Evolutionary conservation across 768 basidiomycete genomes (phyloP).

Genomic region (Lentinula boryana): DNA sequence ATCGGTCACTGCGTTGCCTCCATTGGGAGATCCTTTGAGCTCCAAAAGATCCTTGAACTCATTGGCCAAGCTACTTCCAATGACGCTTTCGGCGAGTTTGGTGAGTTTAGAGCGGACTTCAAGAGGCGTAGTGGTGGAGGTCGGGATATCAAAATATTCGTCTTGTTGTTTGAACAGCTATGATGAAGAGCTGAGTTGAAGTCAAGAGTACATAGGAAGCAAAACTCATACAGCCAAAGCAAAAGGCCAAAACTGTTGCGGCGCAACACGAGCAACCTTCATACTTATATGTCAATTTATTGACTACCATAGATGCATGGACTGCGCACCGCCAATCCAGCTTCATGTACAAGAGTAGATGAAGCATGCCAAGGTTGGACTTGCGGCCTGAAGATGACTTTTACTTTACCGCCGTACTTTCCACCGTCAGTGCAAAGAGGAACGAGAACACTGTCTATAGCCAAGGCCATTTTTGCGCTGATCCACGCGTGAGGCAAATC

Average conservation of each 20-base stretch:
- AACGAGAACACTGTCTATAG: constrained; percentile 54
- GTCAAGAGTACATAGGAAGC: neutral
- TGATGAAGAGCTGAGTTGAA: neutral
- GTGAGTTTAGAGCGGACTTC: constrained; percentile 75
- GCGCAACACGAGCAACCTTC: constrained; percentile 66
- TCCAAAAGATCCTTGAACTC: constrained; percentile 58
- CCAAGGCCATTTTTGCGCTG: constrained; percentile 56
- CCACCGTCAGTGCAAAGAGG: constrained; percentile 55
- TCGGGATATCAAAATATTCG: constrained; percentile 76
- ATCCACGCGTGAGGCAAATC: neutral
- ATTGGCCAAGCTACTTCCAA: constrained; percentile 42
- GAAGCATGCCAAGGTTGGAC: constrained; percentile 77
- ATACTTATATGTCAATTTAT: neutral
- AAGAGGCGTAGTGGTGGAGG: constrained; percentile 57
- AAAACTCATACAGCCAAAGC: constrained; percentile 47
- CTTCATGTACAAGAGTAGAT: constrained; percentile 78
- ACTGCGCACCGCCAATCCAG: constrained; percentile 63
- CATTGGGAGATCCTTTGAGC: constrained; percentile 63
- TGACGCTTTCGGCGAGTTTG: constrained; percentile 45
- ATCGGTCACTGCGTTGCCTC: constrained; percentile 76
- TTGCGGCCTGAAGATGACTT: constrained; percentile 63
- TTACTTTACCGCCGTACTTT: constrained; percentile 67
- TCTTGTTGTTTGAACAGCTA: constrained; percentile 74
- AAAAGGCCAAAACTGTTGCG: constrained; percentile 78
- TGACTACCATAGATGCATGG: neutral